Evolutionary conservation across 1,284 basidiomycete species (phyloP).

Genomic region (Leccinum pachyderme): DNA sequence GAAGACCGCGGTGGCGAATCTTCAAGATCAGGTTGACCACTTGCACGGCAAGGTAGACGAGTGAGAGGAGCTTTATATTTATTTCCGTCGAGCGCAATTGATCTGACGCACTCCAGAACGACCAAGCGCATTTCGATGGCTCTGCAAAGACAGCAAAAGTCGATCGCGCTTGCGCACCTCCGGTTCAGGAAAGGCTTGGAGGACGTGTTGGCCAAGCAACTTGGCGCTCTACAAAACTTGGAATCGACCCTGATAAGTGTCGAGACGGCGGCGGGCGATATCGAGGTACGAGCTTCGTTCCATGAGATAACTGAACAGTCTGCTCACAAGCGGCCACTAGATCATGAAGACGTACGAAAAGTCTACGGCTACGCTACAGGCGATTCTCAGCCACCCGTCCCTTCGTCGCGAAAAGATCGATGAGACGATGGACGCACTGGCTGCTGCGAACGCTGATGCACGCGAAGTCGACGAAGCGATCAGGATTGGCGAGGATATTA

Average conservation of each 20-base stretch:
- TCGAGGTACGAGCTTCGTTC: slow-evolving; percentile 57
- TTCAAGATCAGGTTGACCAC: slow-evolving; percentile 66
- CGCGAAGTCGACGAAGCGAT: slow-evolving; percentile 82
- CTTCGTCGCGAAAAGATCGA: slow-evolving; percentile 79
- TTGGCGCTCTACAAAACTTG: slow-evolving; percentile 72
- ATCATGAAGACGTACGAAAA: slow-evolving; percentile 85
- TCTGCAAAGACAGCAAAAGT: slow-evolving; percentile 67
- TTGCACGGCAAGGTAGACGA: slow-evolving; percentile 68
- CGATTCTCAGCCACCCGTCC: slow-evolving; percentile 77
- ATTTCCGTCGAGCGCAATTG: neutral
- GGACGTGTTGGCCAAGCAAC: slow-evolving; percentile 72
- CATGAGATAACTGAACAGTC: neutral
- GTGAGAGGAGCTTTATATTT: slow-evolving; percentile 38
- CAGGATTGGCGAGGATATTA: slow-evolving; percentile 58
- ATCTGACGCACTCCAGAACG: slow-evolving; percentile 44
- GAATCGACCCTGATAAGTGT: slow-evolving; percentile 77
- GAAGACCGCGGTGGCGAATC: slow-evolving; percentile 59
- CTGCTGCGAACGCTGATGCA: slow-evolving; percentile 79
- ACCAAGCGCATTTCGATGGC: slow-evolving; percentile 64
- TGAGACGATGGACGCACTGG: slow-evolving; percentile 82
- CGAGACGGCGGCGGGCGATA: slow-evolving; percentile 84
- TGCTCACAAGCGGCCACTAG: slow-evolving; percentile 38
- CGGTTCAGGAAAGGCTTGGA: slow-evolving; percentile 80
- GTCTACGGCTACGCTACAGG: slow-evolving; percentile 73
- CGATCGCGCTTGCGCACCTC: slow-evolving; percentile 72